These are phyloP conservation scores for Backusella circina DNA, from an alignment of 192 early-diverging fungal genomes.

Conservation along the genomic window DNA sequence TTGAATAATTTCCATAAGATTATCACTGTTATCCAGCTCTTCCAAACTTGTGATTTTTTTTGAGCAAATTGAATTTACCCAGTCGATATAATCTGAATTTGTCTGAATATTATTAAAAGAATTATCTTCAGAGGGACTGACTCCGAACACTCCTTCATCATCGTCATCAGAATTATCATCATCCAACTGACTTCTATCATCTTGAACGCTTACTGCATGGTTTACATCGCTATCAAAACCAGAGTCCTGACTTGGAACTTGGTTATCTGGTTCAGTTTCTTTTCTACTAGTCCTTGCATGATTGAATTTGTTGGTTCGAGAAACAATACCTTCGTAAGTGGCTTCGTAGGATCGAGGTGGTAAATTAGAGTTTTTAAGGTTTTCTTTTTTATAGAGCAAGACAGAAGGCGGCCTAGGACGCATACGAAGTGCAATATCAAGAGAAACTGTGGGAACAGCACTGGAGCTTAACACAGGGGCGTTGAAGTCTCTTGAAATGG, in stretches of 20 bases:
- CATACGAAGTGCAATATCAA: slow-evolving; percentile 49
- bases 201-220: background rate
- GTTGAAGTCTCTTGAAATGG: slow-evolving; percentile 50
- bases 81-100: background rate
- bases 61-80: background rate
- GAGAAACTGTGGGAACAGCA: slow-evolving; percentile 48
- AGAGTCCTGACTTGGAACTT: background rate
- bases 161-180: background rate
- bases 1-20: background rate
- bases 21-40: background rate
- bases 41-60: background rate
- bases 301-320: background rate
- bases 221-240: background rate
- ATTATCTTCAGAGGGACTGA: background rate
- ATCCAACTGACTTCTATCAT: background rate
- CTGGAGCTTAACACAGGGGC: slow-evolving; percentile 56
- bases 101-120: background rate
- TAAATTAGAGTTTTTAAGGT: slow-evolving; percentile 7
- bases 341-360: slow-evolving; percentile 5
- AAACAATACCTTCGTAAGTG: background rate
- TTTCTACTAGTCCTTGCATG: background rate
- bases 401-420: slow-evolving; percentile 46
- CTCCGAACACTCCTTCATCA: background rate
- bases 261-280: background rate
- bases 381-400: slow-evolving; percentile 23